Conservation (phyloP, 2,329 filamentous ascomycete species). For the Cladophialophora immunda region DNA sequence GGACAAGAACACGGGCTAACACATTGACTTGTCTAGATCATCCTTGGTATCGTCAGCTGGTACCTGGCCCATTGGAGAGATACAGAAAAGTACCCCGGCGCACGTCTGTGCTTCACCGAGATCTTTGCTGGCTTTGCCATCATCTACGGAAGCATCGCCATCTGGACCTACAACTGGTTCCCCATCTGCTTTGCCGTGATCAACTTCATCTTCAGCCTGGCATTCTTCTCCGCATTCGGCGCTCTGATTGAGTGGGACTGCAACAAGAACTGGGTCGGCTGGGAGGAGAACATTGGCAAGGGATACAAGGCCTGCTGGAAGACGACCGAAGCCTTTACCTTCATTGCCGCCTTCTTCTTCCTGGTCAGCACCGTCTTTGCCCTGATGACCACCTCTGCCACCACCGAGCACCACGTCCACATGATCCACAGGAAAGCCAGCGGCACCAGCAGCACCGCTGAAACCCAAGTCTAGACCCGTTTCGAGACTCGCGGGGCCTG, state of each 20-base stretch:
- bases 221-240: conserved; percentile 26
- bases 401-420: conserved; percentile 2
- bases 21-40: conserved; percentile 11
- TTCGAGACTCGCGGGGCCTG: neutral
- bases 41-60: conserved; percentile 25
- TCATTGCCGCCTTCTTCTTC: conserved; percentile 27
- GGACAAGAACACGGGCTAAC: neutral
- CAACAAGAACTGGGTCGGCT: conserved; percentile 22
- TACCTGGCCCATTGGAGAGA: conserved; percentile 25
- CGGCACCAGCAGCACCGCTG: conserved; percentile 12
- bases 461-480: conserved; percentile 12
- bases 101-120: conserved; percentile 27
- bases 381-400: neutral
- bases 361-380: conserved; percentile 16
- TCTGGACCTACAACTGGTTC: conserved; percentile 14
- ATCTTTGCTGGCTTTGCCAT: conserved; percentile 23
- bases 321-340: conserved; percentile 21
- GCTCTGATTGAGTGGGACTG: conserved; percentile 69
- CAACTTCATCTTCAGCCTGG: conserved; percentile 24
- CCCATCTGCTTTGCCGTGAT: conserved; percentile 15
- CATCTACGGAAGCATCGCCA: conserved; percentile 1
- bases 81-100: conserved; percentile 23
- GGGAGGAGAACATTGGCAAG: conserved; percentile 8
- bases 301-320: conserved; percentile 25
- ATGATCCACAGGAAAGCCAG: conserved; percentile 14